phyloP scores from a whole-genome alignment of 805 yeast species.

The Komagataella kurtzmanii region DNA sequence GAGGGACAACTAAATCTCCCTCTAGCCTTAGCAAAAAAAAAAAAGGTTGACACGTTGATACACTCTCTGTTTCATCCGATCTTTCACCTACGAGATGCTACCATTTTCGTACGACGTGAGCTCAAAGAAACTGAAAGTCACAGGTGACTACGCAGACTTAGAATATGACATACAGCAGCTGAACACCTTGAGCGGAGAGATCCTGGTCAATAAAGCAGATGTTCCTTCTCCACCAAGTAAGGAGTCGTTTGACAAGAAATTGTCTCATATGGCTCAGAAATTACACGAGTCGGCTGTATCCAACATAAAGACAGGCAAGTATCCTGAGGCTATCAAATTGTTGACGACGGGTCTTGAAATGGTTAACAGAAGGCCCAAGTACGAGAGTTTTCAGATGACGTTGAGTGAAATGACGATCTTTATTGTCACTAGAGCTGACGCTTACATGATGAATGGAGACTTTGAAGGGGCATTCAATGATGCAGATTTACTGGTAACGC shows the following conservation, averaged over 20 bases:
- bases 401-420: conserved; percentile 55
- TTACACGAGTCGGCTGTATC: conserved; percentile 52
- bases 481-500: conserved; percentile 48
- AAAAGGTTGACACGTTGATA: neutral
- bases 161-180: conserved; percentile 18
- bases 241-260: conserved; percentile 40
- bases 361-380: conserved; percentile 54
- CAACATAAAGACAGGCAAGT: conserved; percentile 39
- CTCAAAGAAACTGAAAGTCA: conserved; percentile 14
- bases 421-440: conserved; percentile 60
- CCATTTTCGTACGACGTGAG: conserved; percentile 18
- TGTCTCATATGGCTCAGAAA: conserved; percentile 47
- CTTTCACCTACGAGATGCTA: neutral
- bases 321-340: conserved; percentile 48
- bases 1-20: neutral
- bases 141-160: conserved; percentile 12
- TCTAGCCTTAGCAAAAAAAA: neutral
- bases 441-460: conserved; percentile 40
- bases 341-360: conserved; percentile 55
- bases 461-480: conserved; percentile 53
- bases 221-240: conserved; percentile 43
- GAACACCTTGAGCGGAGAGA: conserved; percentile 23
- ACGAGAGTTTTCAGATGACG: conserved; percentile 63
- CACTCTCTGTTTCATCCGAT: neutral
- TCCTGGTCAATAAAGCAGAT: conserved; percentile 28